These are phyloP conservation scores for Verbascum thapsus DNA, from an alignment of 257 asterid genomes.

Conservation along the genomic window DNA sequence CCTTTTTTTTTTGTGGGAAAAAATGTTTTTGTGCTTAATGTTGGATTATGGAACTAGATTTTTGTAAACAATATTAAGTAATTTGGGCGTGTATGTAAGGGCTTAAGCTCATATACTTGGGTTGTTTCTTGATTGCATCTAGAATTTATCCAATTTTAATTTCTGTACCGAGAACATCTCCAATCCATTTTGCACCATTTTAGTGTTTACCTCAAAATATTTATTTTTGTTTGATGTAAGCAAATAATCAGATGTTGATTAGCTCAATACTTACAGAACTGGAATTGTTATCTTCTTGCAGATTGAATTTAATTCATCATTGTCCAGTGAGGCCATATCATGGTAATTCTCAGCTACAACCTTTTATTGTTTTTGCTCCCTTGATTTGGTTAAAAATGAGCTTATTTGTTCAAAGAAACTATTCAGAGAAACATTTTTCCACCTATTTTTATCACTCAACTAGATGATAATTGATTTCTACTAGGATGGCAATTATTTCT, in stretches of 20 bases:
- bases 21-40: background rate
- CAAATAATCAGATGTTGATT: background rate
- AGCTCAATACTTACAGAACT: background rate
- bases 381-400: too few species aligned
- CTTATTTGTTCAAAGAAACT: background rate
- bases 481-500: background rate
- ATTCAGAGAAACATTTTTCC: background rate
- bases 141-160: background rate
- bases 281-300: background rate
- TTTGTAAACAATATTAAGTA: background rate
- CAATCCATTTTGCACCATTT: too few species aligned
- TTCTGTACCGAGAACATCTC: too few species aligned
- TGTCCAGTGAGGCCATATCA: background rate
- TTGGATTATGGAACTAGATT: background rate
- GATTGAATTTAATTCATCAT: background rate
- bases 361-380: background rate
- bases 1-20: background rate
- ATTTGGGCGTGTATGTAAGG: background rate
- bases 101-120: background rate
- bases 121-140: background rate
- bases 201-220: background rate
- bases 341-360: background rate
- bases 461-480: background rate
- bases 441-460: background rate
- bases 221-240: background rate